These are phyloP conservation scores for Seiridium unicorne DNA, from an alignment of 2,329 filamentous ascomycete genomes.

Conservation along the genomic window DNA sequence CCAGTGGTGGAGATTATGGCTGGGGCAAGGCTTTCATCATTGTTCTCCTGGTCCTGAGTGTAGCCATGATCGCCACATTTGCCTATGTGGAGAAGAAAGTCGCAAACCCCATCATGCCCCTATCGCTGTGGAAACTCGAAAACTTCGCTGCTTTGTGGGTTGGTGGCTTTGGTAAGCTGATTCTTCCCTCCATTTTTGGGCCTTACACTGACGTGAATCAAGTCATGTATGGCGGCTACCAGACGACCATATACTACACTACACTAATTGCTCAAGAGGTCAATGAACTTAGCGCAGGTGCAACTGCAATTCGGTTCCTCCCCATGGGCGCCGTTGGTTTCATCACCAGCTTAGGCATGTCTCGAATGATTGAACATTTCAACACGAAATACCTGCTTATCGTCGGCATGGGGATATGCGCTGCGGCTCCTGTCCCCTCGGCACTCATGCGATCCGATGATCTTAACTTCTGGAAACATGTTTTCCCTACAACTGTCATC, in stretches of 20 bases:
- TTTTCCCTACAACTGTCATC: conserved; percentile 35
- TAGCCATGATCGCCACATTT: conserved; percentile 36
- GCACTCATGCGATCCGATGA: conserved; percentile 17
- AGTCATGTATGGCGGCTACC: conserved; percentile 39
- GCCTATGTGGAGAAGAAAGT: conserved; percentile 40
- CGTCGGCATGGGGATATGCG: conserved; percentile 30
- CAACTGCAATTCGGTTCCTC: conserved; percentile 37
- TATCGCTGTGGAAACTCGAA: conserved; percentile 41
- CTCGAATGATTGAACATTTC: conserved; percentile 33
- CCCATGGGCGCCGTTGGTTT: conserved; percentile 39
- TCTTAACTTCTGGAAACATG: conserved; percentile 32
- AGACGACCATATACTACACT: conserved; percentile 40
- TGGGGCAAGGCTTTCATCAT: conserved; percentile 44
- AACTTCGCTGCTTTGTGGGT: conserved; percentile 45
- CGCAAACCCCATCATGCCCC: conserved; percentile 42
- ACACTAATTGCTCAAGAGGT: conserved; percentile 38
- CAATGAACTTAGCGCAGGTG: conserved; percentile 33
- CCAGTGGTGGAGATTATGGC: conserved; percentile 42
- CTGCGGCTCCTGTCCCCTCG: conserved; percentile 34
- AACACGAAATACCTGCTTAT: conserved; percentile 35
- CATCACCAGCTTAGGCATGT: conserved; percentile 31
- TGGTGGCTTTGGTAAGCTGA: conserved; percentile 30
- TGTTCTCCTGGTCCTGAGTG: conserved; percentile 33
- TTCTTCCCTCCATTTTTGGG: neutral
- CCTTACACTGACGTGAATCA: neutral